These are phyloP conservation scores for Zygosaccharomyces sapae DNA, from an alignment of 1,139 yeast genomes.

Conservation along the genomic window DNA sequence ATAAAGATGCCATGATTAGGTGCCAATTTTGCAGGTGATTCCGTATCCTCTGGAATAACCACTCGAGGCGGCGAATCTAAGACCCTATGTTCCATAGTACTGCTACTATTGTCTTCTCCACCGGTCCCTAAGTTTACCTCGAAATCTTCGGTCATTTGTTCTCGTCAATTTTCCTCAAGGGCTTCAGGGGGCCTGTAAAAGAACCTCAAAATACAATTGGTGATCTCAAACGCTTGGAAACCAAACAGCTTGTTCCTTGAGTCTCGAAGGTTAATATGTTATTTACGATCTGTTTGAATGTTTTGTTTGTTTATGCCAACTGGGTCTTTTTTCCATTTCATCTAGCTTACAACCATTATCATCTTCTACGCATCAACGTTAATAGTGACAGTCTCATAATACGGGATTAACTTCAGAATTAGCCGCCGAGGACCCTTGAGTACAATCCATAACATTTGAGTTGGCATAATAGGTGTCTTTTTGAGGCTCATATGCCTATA, in stretches of 20 bases:
- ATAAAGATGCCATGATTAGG: constrained; percentile 24
- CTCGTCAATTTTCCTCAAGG: neutral
- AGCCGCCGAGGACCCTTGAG: neutral
- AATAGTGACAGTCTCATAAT: neutral
- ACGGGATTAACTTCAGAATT: neutral
- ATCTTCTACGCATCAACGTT: neutral
- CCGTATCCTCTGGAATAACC: constrained; percentile 1
- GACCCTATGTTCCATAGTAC: neutral
- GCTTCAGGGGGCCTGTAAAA: neutral
- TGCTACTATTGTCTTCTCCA: neutral
- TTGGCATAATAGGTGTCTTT: neutral
- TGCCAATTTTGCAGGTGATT: constrained; percentile 27
- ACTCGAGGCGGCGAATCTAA: constrained; percentile 4
- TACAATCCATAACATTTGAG: neutral
- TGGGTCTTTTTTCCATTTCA: no score
- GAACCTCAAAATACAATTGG: neutral
- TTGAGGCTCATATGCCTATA: no score
- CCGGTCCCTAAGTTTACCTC: neutral
- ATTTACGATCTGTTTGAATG: no score
- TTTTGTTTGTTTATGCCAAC: no score
- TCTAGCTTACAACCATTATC: neutral
- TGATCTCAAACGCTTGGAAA: no score
- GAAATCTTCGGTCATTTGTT: constrained; percentile 2
- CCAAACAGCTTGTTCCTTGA: no score
- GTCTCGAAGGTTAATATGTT: no score